These are phyloP conservation scores for Penicillium bovifimosum DNA, from an alignment of 495 filamentous ascomycete species.

Conservation along the genomic window DNA sequence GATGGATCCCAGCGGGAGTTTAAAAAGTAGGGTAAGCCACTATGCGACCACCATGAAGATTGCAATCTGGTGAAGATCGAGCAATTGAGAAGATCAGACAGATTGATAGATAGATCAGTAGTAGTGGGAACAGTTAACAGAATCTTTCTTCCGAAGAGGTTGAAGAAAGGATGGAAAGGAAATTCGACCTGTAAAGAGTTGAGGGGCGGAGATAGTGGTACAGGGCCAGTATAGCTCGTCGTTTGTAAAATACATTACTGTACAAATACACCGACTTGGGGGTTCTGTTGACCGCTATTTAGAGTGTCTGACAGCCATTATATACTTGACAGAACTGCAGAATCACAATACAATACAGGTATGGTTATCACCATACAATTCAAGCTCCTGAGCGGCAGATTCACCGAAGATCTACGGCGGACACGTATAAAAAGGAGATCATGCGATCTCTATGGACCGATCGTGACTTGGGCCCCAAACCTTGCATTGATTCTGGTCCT, in stretches of 20 bases:
- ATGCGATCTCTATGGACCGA: slow-evolving; percentile 3
- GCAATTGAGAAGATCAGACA: slow-evolving; percentile 8
- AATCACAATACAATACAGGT: background rate
- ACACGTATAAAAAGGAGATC: slow-evolving; percentile 4
- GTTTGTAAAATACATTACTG: slow-evolving; percentile 6
- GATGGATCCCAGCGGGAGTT: slow-evolving; percentile 29
- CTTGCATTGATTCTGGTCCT: background rate
- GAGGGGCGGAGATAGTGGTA: slow-evolving; percentile 11
- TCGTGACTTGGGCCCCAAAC: background rate
- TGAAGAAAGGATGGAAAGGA: slow-evolving; percentile 3
- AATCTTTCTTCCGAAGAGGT: background rate
- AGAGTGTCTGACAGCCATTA: background rate
- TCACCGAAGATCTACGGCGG: slow-evolving; percentile 5
- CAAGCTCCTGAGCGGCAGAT: slow-evolving; percentile 2
- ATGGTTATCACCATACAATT: background rate
- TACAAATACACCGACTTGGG: background rate
- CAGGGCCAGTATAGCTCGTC: background rate
- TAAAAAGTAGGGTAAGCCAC: slow-evolving; percentile 20
- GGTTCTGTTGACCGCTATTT: background rate
- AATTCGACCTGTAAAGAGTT: slow-evolving; percentile 22
- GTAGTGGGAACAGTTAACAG: background rate
- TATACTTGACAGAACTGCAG: background rate
- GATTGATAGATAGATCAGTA: slow-evolving; percentile 1
- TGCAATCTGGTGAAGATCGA: slow-evolving; percentile 13
- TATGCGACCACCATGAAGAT: slow-evolving; percentile 6